A percentile compares a stretch with the other conserved stretches of the same genome.
phyloP scores from a whole-genome alignment of 345 rosid species.

The Excoecaria agallocha region DNA sequence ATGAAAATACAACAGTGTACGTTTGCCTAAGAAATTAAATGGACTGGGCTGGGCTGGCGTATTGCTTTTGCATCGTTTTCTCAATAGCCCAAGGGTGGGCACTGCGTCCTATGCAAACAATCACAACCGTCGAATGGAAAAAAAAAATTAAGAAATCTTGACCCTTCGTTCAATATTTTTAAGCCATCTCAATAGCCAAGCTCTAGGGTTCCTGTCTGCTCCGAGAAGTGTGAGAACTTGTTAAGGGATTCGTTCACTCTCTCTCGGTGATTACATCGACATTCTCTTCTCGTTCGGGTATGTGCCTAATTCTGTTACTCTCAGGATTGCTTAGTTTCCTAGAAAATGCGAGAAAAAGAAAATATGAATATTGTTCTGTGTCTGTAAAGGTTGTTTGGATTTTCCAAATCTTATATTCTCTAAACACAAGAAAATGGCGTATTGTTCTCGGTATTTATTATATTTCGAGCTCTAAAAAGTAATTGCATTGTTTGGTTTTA shows the following conservation, averaged over 20 bases:
- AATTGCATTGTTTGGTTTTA: background rate
- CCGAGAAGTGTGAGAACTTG: background rate
- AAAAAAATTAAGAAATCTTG: background rate
- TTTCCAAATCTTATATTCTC: background rate
- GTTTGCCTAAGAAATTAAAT: no score
- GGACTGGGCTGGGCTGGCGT: background rate
- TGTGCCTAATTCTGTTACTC: background rate
- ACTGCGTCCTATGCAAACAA: background rate
- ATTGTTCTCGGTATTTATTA: background rate
- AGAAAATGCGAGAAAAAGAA: background rate
- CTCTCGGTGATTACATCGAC: background rate
- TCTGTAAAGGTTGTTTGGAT: background rate
- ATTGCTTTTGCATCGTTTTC: background rate
- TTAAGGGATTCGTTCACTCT: background rate
- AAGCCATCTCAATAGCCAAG: background rate
- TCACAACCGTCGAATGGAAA: background rate
- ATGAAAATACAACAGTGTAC: no score
- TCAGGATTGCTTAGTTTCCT: background rate
- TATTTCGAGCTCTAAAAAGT: background rate
- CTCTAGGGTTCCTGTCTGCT: conserved; percentile 14
- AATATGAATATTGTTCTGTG: no score
- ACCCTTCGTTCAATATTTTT: background rate
- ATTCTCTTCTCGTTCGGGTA: conserved; percentile 3
- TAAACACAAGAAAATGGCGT: background rate
- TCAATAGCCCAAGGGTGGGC: background rate